Conservation (phyloP, 257 asterid genomes). For the Przewalskia tangutica region DNA sequence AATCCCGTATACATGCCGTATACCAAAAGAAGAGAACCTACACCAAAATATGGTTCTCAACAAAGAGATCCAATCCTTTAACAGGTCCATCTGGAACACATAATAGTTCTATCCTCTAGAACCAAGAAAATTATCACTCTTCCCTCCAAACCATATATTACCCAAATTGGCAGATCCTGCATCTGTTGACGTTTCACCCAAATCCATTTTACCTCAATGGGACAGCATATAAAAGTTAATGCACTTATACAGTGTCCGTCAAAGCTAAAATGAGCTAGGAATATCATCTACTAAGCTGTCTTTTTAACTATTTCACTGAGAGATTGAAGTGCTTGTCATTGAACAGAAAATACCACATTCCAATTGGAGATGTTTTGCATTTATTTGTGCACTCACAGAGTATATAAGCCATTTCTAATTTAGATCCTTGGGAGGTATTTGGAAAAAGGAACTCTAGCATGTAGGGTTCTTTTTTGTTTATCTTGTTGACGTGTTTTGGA, state of each 20-base stretch:
- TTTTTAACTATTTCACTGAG: background rate
- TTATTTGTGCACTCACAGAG: background rate
- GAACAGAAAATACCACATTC: background rate
- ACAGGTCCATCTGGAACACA: background rate
- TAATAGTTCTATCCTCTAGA: background rate
- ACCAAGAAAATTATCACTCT: background rate
- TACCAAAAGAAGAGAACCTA: no score
- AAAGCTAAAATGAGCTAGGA: background rate
- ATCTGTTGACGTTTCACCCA: background rate
- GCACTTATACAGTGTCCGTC: background rate
- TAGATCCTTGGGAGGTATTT: background rate
- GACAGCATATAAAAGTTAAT: background rate
- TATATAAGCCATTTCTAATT: background rate
- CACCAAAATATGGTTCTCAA: no score
- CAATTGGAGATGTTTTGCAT: background rate
- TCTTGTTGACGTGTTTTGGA: background rate
- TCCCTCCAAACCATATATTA: background rate
- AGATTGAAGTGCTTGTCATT: background rate
- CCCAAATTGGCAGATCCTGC: background rate
- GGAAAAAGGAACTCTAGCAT: background rate
- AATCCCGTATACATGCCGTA: no score
- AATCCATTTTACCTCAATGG: background rate
- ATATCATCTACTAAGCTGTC: background rate
- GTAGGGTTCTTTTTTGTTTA: background rate
- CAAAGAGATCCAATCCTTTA: no score